These are phyloP conservation scores for Nevesoporus exiguus DNA, from an alignment of 768 basidiomycete genomes.

Conservation along the genomic window DNA sequence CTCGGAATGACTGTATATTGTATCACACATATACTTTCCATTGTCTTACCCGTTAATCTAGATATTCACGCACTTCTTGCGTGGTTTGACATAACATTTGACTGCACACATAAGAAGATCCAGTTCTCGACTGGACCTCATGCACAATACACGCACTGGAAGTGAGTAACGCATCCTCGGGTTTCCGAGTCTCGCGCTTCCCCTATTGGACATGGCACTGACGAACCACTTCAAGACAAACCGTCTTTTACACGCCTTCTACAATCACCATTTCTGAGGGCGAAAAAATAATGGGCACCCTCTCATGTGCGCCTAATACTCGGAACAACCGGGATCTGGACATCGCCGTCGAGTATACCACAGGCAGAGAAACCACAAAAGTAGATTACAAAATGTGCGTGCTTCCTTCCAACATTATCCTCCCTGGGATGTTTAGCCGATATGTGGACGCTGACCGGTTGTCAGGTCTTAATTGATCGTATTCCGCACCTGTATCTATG, in stretches of 20 bases:
- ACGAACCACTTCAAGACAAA: slow-evolving; percentile 58
- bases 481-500: slow-evolving; percentile 4
- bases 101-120: slow-evolving; percentile 93
- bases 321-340: slow-evolving; percentile 96
- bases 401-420: slow-evolving; percentile 21
- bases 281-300: slow-evolving; percentile 65
- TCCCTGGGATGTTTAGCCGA: slow-evolving; percentile 8
- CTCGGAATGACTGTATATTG: slow-evolving; percentile 87
- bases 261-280: slow-evolving; percentile 68
- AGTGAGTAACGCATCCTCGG: slow-evolving; percentile 50
- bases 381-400: slow-evolving; percentile 89
- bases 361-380: slow-evolving; percentile 28
- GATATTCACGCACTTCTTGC: slow-evolving; percentile 97
- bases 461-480: slow-evolving; percentile 63
- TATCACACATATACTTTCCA: neutral
- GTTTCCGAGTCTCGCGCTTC: neutral
- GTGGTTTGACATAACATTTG: slow-evolving; percentile 98
- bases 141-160: slow-evolving; percentile 95
- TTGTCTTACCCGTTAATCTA: slow-evolving; percentile 30
- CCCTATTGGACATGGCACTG: neutral
- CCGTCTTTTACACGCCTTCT: slow-evolving; percentile 93
- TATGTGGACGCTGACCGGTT: slow-evolving; percentile 55
- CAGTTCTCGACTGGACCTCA: slow-evolving; percentile 98
- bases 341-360: slow-evolving; percentile 74
- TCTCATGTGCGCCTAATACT: slow-evolving; percentile 84